phyloP scores from a whole-genome alignment of 306 rosid genomes.

The Prosopis cineraria region DNA sequence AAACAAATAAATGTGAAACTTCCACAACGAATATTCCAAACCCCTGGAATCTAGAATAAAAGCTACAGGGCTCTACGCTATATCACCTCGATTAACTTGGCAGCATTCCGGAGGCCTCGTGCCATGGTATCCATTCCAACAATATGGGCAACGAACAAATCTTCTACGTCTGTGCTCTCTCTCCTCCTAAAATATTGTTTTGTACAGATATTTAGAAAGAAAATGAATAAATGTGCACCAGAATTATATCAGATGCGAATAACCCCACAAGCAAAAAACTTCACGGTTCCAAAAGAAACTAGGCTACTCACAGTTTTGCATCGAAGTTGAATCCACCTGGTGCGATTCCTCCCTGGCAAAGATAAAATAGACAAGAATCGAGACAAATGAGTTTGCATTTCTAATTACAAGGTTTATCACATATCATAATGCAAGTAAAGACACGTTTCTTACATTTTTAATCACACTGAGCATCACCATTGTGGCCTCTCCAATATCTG shows the following conservation, averaged over 20 bases:
- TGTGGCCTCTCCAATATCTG: not conserved
- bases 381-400: not conserved
- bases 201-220: too few relatives aligned
- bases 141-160: not conserved
- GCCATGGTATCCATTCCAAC: not conserved
- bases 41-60: too few relatives aligned
- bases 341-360: not conserved
- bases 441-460: not conserved
- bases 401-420: not conserved
- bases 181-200: constrained; percentile 3
- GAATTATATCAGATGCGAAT: too few relatives aligned
- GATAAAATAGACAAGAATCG: not conserved
- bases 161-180: not conserved
- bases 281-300: too few relatives aligned
- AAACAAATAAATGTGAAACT: too few relatives aligned
- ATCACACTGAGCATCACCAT: not conserved
- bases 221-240: too few relatives aligned
- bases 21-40: too few relatives aligned
- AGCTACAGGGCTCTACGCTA: too few relatives aligned
- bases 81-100: not conserved
- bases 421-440: not conserved
- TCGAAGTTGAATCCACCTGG: not conserved
- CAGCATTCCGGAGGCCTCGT: not conserved
- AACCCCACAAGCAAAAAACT: too few relatives aligned
- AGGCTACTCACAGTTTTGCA: not conserved